phyloP scores from a whole-genome alignment of 2,329 filamentous ascomycete species.

The Clarireedia hainanense region DNA sequence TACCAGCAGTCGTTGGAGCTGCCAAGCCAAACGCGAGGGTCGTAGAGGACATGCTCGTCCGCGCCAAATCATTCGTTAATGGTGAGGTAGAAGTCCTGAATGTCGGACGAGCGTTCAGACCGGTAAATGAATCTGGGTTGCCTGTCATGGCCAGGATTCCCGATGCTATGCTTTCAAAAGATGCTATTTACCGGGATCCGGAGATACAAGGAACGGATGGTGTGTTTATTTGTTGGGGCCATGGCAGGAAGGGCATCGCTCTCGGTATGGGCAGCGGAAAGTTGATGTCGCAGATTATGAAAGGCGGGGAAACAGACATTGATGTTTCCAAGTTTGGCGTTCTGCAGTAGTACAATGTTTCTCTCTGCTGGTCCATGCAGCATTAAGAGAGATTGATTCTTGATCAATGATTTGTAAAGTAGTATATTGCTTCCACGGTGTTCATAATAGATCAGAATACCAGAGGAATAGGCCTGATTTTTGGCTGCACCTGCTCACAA shows the following conservation, averaged over 20 bases:
- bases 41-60: background rate
- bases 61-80: background rate
- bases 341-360: too few relatives aligned
- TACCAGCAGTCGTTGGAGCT: background rate
- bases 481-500: too few relatives aligned
- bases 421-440: too few relatives aligned
- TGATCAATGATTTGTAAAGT: too few relatives aligned
- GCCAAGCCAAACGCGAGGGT: background rate
- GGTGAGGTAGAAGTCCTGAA: background rate
- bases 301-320: background rate
- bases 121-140: background rate
- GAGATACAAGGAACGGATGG: background rate
- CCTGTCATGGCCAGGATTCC: background rate
- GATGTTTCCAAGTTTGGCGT: background rate
- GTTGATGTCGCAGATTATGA: background rate
- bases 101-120: background rate
- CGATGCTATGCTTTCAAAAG: background rate
- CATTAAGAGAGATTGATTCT: too few relatives aligned
- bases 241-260: background rate
- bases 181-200: background rate
- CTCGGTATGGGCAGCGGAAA: background rate
- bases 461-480: too few relatives aligned
- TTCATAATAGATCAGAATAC: too few relatives aligned
- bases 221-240: background rate
- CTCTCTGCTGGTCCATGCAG: too few relatives aligned